Percentiles rank a stretch among this genome's conserved stretches.
Conservation (phyloP, 2,329 filamentous ascomycete species). For the Botryotinia narcissicola region DNA sequence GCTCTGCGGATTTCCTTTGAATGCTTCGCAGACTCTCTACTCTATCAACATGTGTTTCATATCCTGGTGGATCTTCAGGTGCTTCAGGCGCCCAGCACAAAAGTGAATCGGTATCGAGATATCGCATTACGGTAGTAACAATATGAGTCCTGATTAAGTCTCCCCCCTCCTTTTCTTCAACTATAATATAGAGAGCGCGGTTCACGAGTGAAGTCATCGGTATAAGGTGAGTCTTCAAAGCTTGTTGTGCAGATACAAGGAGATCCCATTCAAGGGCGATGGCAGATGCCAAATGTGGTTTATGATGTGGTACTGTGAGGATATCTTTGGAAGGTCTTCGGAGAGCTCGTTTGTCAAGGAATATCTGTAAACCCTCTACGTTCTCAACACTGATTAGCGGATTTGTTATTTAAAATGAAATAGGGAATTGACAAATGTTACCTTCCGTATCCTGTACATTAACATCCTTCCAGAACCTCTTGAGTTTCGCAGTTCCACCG, state of each 20-base stretch:
- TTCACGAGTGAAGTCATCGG: constrained; percentile 84
- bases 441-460: constrained; percentile 65
- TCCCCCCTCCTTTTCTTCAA: constrained; percentile 54
- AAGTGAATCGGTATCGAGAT: constrained; percentile 87
- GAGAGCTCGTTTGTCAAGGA: constrained; percentile 76
- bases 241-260: constrained; percentile 77
- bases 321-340: constrained; percentile 73
- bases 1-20: constrained; percentile 67
- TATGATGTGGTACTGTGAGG: constrained; percentile 69
- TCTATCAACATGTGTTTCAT: constrained; percentile 46
- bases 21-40: constrained; percentile 63
- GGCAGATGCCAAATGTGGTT: constrained; percentile 77
- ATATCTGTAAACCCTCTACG: constrained; percentile 49
- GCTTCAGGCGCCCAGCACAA: constrained; percentile 78
- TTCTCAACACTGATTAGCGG: constrained; percentile 20
- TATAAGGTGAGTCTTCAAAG: constrained; percentile 81
- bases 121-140: constrained; percentile 69
- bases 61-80: constrained; percentile 46
- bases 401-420: background rate
- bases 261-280: constrained; percentile 94
- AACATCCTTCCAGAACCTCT: constrained; percentile 89
- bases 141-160: constrained; percentile 62
- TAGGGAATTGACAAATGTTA: constrained; percentile 39
- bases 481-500: constrained; percentile 48
- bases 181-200: constrained; percentile 76